Base-by-base conservation (phyloP, 78 protist species). In the Dictyostelium purpureum region DNA sequence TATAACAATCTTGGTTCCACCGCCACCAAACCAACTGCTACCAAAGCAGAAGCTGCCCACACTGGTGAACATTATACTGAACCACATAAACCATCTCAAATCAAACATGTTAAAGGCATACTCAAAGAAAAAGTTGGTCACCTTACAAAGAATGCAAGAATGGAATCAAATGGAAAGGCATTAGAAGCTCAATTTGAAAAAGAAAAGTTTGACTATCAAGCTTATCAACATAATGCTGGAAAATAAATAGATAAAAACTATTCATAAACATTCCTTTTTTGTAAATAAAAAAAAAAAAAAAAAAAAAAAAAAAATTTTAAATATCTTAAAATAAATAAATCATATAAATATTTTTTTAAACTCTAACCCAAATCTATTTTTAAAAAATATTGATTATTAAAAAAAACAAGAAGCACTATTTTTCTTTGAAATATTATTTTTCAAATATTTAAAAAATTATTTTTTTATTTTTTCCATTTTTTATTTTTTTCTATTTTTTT, bases 41-140 rank as follows among this genome's bases (percentile, higher is more conserved):
- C 77, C 19, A 26, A 38, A 26, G 14, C 37, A 10, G 31, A 28
- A 14, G 24, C 40, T 42, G 74, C 59, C 38, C 40, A 40, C 31
- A 71, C 52, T 37, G 79, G 59, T 31, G 75, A 71, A 9, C 33
- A 45, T 56, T 77, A 56, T 14, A 42, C 54, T 14, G 91, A 85
- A 18, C 91, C 91, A 59, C 91, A 85, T 71, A 85, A 85, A 67
- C 91, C 91, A 73, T 85, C 91, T 26, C 70, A 52, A 56, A 57
- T 85, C 33, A 70, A 42, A 59, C 61, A 85, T 19, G 71, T 85
- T 7, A 85, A 85, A 66, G 91, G 91, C 45, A 31, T 59, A 9
- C 19, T 85, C 31, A 85, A 85, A n/a, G 91, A 85, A 37, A 85
- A 85, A 38, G 61, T 70, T 21, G 91, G 91, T 31, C 91, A 85